Percentiles rank a stretch among this genome's conserved stretches.
These are phyloP conservation scores for Saprolegnia parasitica DNA, from an alignment of 352 stramenopile species.

Conservation along the genomic window DNA sequence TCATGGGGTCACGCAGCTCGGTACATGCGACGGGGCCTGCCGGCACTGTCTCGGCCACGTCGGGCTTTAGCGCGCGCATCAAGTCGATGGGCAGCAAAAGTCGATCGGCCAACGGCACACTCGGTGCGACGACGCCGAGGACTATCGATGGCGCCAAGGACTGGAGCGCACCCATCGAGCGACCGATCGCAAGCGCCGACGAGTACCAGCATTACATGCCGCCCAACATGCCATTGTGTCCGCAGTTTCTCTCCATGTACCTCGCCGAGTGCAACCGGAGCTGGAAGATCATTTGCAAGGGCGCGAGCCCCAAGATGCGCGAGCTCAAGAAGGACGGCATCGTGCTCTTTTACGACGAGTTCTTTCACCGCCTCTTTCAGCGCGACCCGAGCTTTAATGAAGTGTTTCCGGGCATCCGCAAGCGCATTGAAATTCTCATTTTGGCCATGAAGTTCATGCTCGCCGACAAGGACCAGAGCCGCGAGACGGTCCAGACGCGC, in stretches of 20 bases:
- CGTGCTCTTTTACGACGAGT: slow-evolving; percentile 29
- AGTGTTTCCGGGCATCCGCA: slow-evolving; percentile 26
- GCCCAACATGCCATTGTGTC: slow-evolving; percentile 26
- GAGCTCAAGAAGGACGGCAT: slow-evolving; percentile 22
- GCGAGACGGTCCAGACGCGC: neutral
- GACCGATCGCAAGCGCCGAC: too few species aligned
- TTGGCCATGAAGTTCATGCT: slow-evolving; percentile 28
- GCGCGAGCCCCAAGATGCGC: slow-evolving; percentile 14
- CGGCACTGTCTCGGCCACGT: too few species aligned
- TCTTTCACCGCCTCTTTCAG: slow-evolving; percentile 28
- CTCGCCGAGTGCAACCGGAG: neutral
- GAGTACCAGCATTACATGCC: slow-evolving; percentile 29
- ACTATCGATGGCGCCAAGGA: too few species aligned
- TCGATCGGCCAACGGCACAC: too few species aligned
- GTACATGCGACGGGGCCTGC: too few species aligned
- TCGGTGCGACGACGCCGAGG: too few species aligned
- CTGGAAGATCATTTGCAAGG: slow-evolving; percentile 28
- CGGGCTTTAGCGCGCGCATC: too few species aligned
- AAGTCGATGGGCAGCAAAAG: too few species aligned
- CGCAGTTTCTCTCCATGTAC: too few species aligned
- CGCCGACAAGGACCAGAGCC: neutral
- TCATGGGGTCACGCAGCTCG: too few species aligned
- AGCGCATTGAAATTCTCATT: slow-evolving; percentile 28
- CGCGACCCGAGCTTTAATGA: slow-evolving; percentile 24
- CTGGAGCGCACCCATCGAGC: too few species aligned